These are phyloP conservation scores for Coemansia sp. DNA, from an alignment of 192 early-diverging fungal species.

Conservation along the genomic window DNA sequence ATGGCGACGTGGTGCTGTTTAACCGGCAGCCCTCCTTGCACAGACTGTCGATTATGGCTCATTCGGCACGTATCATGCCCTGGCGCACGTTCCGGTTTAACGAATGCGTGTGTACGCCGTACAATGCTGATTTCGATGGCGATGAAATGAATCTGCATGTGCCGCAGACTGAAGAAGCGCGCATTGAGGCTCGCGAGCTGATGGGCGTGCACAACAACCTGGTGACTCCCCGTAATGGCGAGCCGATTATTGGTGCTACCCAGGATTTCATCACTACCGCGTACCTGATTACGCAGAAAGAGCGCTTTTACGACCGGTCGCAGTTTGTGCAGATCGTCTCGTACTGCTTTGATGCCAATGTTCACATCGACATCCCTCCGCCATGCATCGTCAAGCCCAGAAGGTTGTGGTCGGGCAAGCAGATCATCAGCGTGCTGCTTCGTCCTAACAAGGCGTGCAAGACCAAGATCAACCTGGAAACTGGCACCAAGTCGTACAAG, in stretches of 20 bases:
- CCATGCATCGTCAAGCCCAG: conserved; percentile 89
- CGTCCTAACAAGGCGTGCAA: conserved; percentile 71
- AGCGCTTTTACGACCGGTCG: conserved; percentile 91
- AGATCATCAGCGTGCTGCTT: conserved; percentile 86
- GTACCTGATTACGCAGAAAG: conserved; percentile 90
- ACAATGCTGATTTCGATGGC: conserved; percentile 99
- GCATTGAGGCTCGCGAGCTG: conserved; percentile 90
- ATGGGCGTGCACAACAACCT: conserved; percentile 98
- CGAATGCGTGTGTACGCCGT: conserved; percentile 99
- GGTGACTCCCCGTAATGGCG: conserved; percentile 97
- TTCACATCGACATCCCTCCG: conserved; percentile 88
- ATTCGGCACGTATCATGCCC: conserved; percentile 79
- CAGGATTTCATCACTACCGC: conserved; percentile 99
- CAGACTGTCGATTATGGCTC: conserved; percentile 95
- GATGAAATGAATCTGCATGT: conserved; percentile 99
- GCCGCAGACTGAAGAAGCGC: conserved; percentile 98
- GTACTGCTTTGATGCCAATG: conserved; percentile 83
- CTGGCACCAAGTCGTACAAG: conserved; percentile 75
- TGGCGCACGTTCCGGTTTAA: conserved; percentile 99
- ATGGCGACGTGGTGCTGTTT: conserved; percentile 95
- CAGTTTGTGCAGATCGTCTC: conserved; percentile 91
- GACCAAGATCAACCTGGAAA: conserved; percentile 82
- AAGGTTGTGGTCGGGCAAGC: conserved; percentile 95
- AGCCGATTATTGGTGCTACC: conserved; percentile 96
- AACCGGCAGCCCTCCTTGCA: conserved; percentile 99